Percentiles rank a stretch among this genome's conserved stretches.
Evolutionary conservation across 78 protist genomes (phyloP).

Genomic region (Dictyostelium purpureum): DNA sequence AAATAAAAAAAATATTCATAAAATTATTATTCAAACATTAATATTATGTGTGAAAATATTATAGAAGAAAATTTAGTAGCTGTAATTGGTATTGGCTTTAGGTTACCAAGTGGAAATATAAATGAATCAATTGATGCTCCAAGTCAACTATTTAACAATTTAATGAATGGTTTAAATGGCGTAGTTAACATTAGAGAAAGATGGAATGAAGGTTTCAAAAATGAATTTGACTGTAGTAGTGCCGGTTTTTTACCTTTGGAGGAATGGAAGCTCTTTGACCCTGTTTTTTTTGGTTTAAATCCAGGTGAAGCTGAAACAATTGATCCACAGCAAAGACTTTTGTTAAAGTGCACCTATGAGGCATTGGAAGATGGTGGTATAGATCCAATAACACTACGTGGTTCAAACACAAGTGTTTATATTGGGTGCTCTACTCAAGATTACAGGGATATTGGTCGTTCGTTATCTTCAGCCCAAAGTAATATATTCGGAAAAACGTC

Average conservation of each 20-base stretch:
- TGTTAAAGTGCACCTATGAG: slow-evolving; percentile 50
- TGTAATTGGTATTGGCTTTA: slow-evolving; percentile 80
- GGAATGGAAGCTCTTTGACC: slow-evolving; percentile 62
- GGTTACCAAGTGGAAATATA: slow-evolving; percentile 60
- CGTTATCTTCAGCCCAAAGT: too few relatives aligned
- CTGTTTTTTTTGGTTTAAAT: slow-evolving; percentile 34
- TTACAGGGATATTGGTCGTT: background rate
- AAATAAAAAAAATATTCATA: too few relatives aligned
- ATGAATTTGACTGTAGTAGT: background rate
- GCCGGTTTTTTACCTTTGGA: slow-evolving; percentile 37
- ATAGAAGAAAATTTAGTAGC: too few relatives aligned
- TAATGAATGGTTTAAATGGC: slow-evolving; percentile 41
- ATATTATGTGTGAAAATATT: too few relatives aligned
- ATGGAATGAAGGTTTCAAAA: slow-evolving; percentile 9
- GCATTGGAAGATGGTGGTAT: slow-evolving; percentile 73
- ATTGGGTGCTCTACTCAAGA: slow-evolving; percentile 5
- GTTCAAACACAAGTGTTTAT: slow-evolving; percentile 58
- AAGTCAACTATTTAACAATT: slow-evolving; percentile 35
- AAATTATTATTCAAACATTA: too few relatives aligned
- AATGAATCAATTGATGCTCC: slow-evolving; percentile 20
- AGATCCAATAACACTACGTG: slow-evolving; percentile 13
- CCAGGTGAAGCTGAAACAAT: slow-evolving; percentile 61
- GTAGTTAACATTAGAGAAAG: slow-evolving; percentile 9
- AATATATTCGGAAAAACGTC: background rate
- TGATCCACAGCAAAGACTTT: slow-evolving; percentile 88